phyloP scores from a whole-genome alignment of 192 early-diverging fungal species.

The Bifiguratus adelaidae region DNA sequence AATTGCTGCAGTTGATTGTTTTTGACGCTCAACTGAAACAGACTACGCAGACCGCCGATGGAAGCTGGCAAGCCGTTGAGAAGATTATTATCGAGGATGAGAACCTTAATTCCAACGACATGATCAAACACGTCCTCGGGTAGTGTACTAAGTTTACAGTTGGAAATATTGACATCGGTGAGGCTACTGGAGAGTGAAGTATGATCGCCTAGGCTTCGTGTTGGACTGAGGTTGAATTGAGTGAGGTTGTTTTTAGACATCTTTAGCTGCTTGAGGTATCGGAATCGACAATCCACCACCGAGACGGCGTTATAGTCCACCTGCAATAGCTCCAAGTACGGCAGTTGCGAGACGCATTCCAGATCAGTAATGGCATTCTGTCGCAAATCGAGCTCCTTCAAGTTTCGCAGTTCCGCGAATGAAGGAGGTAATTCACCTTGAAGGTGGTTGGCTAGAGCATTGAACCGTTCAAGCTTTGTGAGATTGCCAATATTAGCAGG shows the following conservation, averaged over 20 bases:
- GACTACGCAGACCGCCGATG: constrained; percentile 38
- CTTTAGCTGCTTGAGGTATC: constrained; percentile 24
- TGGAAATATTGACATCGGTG: constrained; percentile 43
- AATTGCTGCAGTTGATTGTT: constrained; percentile 59
- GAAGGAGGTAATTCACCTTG: not conserved
- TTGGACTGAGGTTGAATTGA: constrained; percentile 28
- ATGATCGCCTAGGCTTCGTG: not conserved
- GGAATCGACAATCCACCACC: constrained; percentile 24
- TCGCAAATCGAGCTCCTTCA: constrained; percentile 49
- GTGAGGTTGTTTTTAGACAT: constrained; percentile 38
- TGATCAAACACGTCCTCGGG: constrained; percentile 48
- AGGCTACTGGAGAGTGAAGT: constrained; percentile 14
- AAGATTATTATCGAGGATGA: constrained; percentile 61
- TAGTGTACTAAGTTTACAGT: constrained; percentile 59
- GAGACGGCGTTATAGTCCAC: constrained; percentile 40
- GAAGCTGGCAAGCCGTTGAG: constrained; percentile 51
- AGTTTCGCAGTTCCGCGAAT: too few relatives aligned
- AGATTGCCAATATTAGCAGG: constrained; percentile 19
- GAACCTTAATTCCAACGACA: constrained; percentile 36
- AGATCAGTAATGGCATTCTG: constrained; percentile 47
- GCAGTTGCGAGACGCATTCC: constrained; percentile 19
- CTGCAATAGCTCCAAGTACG: constrained; percentile 28
- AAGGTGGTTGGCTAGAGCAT: not conserved
- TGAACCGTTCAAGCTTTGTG: constrained; percentile 18
- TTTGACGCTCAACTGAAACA: constrained; percentile 46